phyloP scores from a whole-genome alignment of 2,329 filamentous ascomycete genomes.

The Colletotrichum sp. region DNA sequence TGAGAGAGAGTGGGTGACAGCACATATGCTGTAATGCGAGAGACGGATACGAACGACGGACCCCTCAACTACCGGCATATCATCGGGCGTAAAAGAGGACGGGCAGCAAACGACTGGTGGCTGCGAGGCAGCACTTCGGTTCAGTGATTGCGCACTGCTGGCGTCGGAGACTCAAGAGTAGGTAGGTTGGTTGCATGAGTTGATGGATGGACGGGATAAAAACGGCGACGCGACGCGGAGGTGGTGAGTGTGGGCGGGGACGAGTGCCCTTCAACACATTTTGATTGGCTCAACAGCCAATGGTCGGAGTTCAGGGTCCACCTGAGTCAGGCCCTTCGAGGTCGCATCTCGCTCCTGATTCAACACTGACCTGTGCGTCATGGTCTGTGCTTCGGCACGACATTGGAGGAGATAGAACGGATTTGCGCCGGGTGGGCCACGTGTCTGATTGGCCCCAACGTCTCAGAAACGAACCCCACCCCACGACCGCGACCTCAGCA shows the following conservation, averaged over 20 bases:
- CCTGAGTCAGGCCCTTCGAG: neutral
- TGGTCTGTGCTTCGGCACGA: neutral
- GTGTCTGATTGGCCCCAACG: neutral
- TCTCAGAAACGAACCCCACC: neutral
- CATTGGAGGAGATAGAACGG: constrained; percentile 5
- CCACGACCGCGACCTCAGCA: neutral
- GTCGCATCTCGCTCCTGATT: neutral
- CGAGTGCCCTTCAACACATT: neutral
- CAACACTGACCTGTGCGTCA: neutral
- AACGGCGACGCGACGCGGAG: neutral
- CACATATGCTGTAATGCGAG: neutral
- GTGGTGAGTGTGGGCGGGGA: neutral
- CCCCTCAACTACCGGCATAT: neutral
- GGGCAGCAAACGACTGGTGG: neutral
- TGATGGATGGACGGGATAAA: neutral
- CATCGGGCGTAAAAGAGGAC: neutral
- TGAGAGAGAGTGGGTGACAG: neutral
- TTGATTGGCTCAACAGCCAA: neutral
- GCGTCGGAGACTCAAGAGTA: neutral
- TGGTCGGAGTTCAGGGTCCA: neutral
- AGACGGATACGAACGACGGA: neutral
- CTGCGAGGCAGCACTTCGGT: neutral
- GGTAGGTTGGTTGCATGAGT: neutral
- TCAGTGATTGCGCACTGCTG: neutral
- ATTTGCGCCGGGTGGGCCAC: neutral